Base-by-base conservation (phyloP, 495 filamentous ascomycete genomes). In the Penicillium herquei region DNA sequence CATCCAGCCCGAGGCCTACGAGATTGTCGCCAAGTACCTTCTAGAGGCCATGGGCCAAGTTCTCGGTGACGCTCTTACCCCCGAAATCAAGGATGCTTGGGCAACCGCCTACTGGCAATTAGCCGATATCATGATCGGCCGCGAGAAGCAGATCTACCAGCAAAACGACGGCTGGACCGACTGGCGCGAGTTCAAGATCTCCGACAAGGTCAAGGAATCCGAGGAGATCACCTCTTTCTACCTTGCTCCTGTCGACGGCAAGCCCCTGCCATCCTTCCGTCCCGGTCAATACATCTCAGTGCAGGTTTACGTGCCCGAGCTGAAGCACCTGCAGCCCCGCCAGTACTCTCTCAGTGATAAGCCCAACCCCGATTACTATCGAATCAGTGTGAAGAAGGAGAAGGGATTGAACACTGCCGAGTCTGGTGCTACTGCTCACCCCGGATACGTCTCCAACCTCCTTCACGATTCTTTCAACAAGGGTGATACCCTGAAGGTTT, bases 281-380 rank as follows among this genome's bases (percentile, higher is more conserved):
- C 87, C 87, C 0, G 87, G 88, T 49, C 87, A 90, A 65, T 91
- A 88, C 66, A 78, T 89, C 61, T 84, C 81, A 31, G 67, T 91
- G 41, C 79, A 80, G 51, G 63, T 84, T 9, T 69, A 75, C 55
- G 78, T 87, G 0, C 83, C 83, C 0, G 72, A 80, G 21, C 74
- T 89, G 34, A 73, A 79, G 13, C 72, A 84, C 62, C 61, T 71
- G 39, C 88, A 91, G 68, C 75, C 79, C n/a, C 73, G 88, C 43
- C 87, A 90, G 74, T 91, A 90, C 71, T 87, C 83, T 14, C 82
- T 91, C 47, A 84, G 80, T 67, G 87, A 89, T 46, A 72, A 75
- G 42, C 86, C 83, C 6, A 64, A 68, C 1, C 60, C 70, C 16
- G 75, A 81, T 30, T 83, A 84, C 66, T 88, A 87, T 73, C 84